A percentile compares a stretch with the other conserved stretches of the same genome.
phyloP scores from a whole-genome alignment of 208 protist species.

The Trypanosoma scelopori region DNA sequence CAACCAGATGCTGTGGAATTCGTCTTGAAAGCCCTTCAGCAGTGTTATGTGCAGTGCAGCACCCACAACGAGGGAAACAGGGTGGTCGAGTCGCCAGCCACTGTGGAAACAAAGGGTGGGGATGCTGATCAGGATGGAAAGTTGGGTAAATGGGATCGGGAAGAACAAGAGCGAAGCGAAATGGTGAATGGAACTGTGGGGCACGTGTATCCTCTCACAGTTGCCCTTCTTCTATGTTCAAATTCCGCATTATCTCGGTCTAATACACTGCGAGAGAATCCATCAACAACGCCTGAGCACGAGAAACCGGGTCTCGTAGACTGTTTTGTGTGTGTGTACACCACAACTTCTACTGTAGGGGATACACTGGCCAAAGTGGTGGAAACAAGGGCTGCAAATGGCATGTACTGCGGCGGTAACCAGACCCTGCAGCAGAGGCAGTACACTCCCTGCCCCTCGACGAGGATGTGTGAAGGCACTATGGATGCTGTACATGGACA shows the following conservation, averaged over 20 bases:
- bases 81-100: no score
- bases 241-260: not conserved
- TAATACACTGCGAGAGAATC: not conserved
- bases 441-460: not conserved
- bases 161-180: not conserved
- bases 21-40: not conserved
- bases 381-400: not conserved
- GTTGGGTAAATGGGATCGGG: not conserved
- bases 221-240: slow-evolving; percentile 3
- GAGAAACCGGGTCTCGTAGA: not conserved
- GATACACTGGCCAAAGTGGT: not conserved
- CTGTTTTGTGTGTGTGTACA: slow-evolving; percentile 15
- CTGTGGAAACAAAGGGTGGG: no score
- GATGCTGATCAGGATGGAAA: not conserved
- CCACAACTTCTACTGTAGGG: not conserved
- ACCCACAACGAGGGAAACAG: not conserved
- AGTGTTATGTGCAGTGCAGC: not conserved
- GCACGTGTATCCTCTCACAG: slow-evolving; percentile 1
- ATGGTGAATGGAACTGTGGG: no score
- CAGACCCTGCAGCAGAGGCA: not conserved
- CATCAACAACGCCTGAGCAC: not conserved
- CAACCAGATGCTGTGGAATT: slow-evolving; percentile 3
- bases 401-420: not conserved
- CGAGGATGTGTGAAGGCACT: not conserved
- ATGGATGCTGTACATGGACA: not conserved